Evolutionary conservation across 1,139 yeast species (phyloP).

Genomic region (Diutina pseudorugosa): DNA sequence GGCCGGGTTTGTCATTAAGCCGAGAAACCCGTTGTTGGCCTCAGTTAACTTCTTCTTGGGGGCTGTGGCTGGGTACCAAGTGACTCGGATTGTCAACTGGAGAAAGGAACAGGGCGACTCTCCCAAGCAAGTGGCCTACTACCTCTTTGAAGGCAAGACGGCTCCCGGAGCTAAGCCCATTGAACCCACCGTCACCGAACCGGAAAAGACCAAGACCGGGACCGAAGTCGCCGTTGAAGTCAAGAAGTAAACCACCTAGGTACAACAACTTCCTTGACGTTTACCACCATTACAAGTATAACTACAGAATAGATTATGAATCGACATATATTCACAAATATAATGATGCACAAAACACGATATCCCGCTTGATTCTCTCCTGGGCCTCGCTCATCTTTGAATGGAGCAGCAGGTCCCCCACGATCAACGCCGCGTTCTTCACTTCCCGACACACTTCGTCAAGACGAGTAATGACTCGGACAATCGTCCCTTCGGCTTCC

Average conservation of each 20-base stretch:
- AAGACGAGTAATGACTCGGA: constrained; percentile 86
- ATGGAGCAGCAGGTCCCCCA: constrained; percentile 84
- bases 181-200: background rate
- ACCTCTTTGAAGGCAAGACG: constrained; percentile 41
- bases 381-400: constrained; percentile 87
- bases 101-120: constrained; percentile 41
- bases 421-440: constrained; percentile 84
- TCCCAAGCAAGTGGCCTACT: constrained; percentile 39
- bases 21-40: constrained; percentile 79
- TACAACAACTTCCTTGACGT: too few species aligned
- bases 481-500: constrained; percentile 96
- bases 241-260: background rate
- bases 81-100: constrained; percentile 56
- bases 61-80: constrained; percentile 78
- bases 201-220: background rate
- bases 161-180: constrained; percentile 5
- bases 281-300: too few species aligned
- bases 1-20: constrained; percentile 83
- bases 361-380: constrained; percentile 89
- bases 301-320: too few species aligned
- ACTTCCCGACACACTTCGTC: constrained; percentile 96
- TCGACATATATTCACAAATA: constrained; percentile 37
- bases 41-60: constrained; percentile 92
- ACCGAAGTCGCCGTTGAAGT: background rate
- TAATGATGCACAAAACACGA: constrained; percentile 92